Evolutionary conservation across 805 yeast species (phyloP), one percentile per base, ranked within the genome.

Genomic region (Saccharomyces paradoxus): DNA sequence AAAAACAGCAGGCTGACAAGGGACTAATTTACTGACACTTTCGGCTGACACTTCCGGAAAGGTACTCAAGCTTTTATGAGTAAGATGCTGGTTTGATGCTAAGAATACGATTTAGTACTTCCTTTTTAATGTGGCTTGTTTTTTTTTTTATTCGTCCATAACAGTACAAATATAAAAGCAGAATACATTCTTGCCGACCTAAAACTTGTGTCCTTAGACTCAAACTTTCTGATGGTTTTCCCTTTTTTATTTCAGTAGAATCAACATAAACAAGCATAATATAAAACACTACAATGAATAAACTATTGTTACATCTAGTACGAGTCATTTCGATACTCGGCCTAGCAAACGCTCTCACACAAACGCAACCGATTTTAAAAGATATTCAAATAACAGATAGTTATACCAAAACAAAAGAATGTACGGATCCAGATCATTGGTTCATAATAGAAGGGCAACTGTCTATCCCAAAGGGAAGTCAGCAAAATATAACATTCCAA

Each of bases 401-500:
- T 12, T 56, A 60, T 50, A 58, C 67, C 2, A 56, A 57, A 5
- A 49, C 58, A n/a, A 50, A 56, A 14, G 55, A 59, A 22, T 65
- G 67, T 44, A 61, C 61, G 10, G 66, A 66, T 51, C 53, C 57
- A 24, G 53, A 60, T 49, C 68, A 67, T 51, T 64, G 66, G 66
- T 65, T 68, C 51, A 17, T 63, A 26, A 55, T 68, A 13, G 59
- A 60, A 32, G 67, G 66, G 2, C 65, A 63, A 46, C 30, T 68
- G 26, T 61, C 55, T 44, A 57, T 67, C 13, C 56, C 66, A 3
- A 54, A 58, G 30, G 66, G 64, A 24, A 54, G 54, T 26, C 48
- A 53, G 8, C 53, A 57, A 12, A 62, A 60, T 13, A 48, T 68
- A 8, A 59, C 56, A 31, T 52, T 68, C 21, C 58, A 63, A 4